Base-by-base conservation (phyloP, 2,329 filamentous ascomycete species). In the Hawksworthiomyces lignivorus region DNA sequence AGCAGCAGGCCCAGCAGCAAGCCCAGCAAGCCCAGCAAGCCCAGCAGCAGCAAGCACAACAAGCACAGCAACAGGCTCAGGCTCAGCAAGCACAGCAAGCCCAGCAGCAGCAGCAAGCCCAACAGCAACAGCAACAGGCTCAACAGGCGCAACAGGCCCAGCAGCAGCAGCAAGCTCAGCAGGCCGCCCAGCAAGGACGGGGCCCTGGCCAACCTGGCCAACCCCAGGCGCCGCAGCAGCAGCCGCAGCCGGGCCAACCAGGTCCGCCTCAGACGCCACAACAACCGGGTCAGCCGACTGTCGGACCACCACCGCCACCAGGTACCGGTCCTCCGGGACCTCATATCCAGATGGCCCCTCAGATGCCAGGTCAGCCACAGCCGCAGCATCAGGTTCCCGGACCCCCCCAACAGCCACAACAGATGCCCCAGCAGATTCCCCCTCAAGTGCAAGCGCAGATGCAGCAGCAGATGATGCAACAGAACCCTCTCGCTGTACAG, bases 81-180 rank as follows among this genome's bases (percentile, higher is more conserved):
- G 44, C 50, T 7, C 50, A 49, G 21, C 44, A 59, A 51, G 51
- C 58, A 46, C 61, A 56, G 46, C 64, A 75, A 33, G 76, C 75
- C 53, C 69, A 76, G 41, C 75, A 76, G 56, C 45, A 64, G 73
- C 39, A 69, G 37, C 61, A 62, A 19, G 48, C 50, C n/a, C 50
- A 68, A 38, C 67, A 69, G 49, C 56, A 56, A 57, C 67, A 53
- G 36, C 54, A 56, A 43, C 44, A 64, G 20, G 42, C 46, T 14
- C 51, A 53, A 20, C 46, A 48, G 27, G 48, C 55, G 19, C 51
- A 50, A 29, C 48, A 48, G 17, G 31, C 27, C 3, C 65, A 66
- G 37, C 61, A 65, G 34, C 59, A 56, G 43, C 69, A 75, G 56
- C 44, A 63, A 73, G 9, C 43, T 49, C 51, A 48, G 14, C 45